A percentile compares a stretch with the other conserved stretches of the same genome.
phyloP scores from a whole-genome alignment of 2,329 filamentous ascomycete species.

The Fusarium bactridioides region DNA sequence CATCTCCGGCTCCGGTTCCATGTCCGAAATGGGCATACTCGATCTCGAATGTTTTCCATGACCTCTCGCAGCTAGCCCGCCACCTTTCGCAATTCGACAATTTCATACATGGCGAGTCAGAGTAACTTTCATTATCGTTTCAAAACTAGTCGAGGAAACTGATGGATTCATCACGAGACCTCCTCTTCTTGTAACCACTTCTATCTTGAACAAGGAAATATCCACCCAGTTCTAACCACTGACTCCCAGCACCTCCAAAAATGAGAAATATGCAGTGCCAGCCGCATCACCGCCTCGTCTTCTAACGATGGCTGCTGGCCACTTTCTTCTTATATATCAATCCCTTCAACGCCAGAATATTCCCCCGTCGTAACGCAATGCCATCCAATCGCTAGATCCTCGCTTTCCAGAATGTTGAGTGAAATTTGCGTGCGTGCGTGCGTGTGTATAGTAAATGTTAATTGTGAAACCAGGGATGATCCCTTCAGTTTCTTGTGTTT shows the following conservation, averaged over 20 bases:
- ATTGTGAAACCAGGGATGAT: neutral
- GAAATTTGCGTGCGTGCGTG: constrained; percentile 19
- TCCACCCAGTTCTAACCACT: constrained; percentile 38
- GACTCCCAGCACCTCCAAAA: constrained; percentile 34
- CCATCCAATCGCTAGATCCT: constrained; percentile 40
- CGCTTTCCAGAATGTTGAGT: constrained; percentile 40
- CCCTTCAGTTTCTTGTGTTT: constrained; percentile 1
- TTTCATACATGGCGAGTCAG: neutral
- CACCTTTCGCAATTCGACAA: neutral
- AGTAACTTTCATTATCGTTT: neutral
- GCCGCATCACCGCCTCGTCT: constrained; percentile 3
- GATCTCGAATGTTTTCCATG: neutral
- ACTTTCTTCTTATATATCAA: constrained; percentile 31
- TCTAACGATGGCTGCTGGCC: neutral
- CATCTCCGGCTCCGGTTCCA: neutral
- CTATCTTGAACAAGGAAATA: constrained; percentile 35
- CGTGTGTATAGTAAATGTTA: constrained; percentile 24
- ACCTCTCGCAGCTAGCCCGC: neutral
- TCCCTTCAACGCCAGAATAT: constrained; percentile 39
- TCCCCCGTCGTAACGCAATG: constrained; percentile 33
- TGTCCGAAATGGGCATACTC: neutral
- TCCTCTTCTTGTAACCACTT: constrained; percentile 21
- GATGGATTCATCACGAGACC: constrained; percentile 17
- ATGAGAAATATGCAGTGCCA: constrained; percentile 22
- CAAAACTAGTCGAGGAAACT: neutral